phyloP scores from a whole-genome alignment of 768 basidiomycete species.

The Leccinellum luteum region DNA sequence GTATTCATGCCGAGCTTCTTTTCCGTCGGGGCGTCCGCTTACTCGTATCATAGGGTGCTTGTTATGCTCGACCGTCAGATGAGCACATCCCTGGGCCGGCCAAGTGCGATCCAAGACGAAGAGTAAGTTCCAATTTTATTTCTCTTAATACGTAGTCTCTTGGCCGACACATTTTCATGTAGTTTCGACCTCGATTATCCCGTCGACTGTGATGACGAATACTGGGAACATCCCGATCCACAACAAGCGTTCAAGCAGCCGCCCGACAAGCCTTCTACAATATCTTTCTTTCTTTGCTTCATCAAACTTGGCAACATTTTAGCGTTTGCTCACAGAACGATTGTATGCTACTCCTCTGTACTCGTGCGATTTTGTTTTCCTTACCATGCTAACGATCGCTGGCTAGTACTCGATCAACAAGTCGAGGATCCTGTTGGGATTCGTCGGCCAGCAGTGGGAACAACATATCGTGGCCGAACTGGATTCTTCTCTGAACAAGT shows the following conservation, averaged over 20 bases:
- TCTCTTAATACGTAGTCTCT: neutral
- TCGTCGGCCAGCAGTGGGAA: conserved; percentile 54
- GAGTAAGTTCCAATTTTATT: conserved; percentile 49
- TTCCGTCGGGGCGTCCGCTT: neutral
- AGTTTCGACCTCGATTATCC: conserved; percentile 64
- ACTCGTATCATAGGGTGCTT: conserved; percentile 23
- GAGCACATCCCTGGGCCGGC: conserved; percentile 58
- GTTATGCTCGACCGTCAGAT: conserved; percentile 30
- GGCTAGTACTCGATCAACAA: conserved; percentile 71
- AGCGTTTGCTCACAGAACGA: conserved; percentile 57
- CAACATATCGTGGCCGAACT: conserved; percentile 67
- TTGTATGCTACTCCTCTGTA: conserved; percentile 40
- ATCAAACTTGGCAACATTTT: conserved; percentile 64
- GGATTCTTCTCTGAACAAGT: conserved; percentile 75
- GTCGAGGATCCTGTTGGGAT: conserved; percentile 50
- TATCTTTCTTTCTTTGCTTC: conserved; percentile 51
- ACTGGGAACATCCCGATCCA: conserved; percentile 53
- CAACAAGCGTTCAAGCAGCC: conserved; percentile 62
- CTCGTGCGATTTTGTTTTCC: neutral
- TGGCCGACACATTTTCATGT: neutral
- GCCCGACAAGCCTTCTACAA: conserved; percentile 48
- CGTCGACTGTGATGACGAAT: conserved; percentile 68
- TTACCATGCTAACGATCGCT: neutral
- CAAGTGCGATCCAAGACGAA: conserved; percentile 65
- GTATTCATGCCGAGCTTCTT: conserved; percentile 14